A percentile compares a stretch with the other conserved stretches of the same genome.
Conservation (phyloP, 164 flowering plant genomes). For the Litsea cubeba region DNA sequence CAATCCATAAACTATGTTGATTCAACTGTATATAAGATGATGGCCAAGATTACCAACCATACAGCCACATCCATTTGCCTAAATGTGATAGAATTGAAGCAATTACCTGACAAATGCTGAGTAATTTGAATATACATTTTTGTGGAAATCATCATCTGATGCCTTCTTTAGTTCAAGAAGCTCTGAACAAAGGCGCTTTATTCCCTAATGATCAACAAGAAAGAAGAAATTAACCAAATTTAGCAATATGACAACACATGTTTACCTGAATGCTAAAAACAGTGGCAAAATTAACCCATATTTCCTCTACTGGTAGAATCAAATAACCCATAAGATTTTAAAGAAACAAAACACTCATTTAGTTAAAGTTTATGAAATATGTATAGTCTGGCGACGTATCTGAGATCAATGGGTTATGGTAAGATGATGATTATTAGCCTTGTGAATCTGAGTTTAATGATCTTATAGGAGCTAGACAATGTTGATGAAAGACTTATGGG, state of each 20-base stretch:
- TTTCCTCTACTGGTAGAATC: not conserved
- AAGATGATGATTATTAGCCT: too few species aligned
- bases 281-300: too few species aligned
- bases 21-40: not conserved
- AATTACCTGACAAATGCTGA: slow-evolving; percentile 51
- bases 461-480: too few species aligned
- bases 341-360: too few species aligned
- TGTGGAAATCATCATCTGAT: slow-evolving; percentile 54
- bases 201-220: slow-evolving; percentile 37
- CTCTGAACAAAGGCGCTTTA: slow-evolving; percentile 62
- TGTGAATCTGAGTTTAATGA: too few species aligned
- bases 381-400: too few species aligned
- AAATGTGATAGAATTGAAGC: not conserved
- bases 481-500: too few species aligned
- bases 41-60: not conserved
- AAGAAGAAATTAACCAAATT: not conserved
- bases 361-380: too few species aligned
- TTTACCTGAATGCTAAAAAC: not conserved
- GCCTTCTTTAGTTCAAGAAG: slow-evolving; percentile 56
- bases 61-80: not conserved
- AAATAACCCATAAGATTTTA: not conserved
- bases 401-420: too few species aligned
- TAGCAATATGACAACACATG: not conserved
- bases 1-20: not conserved
- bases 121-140: slow-evolving; percentile 40